Base-by-base conservation (phyloP, 2,329 filamentous ascomycete species). In the Thyridium curvatum region DNA sequence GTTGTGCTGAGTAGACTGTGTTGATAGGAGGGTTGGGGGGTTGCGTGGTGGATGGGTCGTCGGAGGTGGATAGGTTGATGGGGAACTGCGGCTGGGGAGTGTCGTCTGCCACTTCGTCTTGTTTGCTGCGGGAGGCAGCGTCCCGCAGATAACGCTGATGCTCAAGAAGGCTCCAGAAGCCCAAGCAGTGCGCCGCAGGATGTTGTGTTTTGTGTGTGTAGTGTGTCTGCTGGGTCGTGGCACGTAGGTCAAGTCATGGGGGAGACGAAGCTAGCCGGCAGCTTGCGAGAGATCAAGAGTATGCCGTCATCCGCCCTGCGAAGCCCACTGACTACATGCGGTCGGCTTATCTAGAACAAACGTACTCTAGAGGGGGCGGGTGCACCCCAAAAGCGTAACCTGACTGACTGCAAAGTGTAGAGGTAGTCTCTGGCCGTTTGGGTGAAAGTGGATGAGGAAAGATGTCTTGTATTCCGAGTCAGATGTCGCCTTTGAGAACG, bases 51-150 rank as follows among this genome's bases (percentile, higher is more conserved):
- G 72, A 62, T 72, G 77, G 74, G 71, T 73, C 64, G 79, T 81
- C 82, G 77, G 82, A 66, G 69, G 72, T 69, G 77, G 72, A 68
- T 73, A 73, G 75, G 73, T 76, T 68, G 64, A 65, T 61, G 62
- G 54, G 61, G 60, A 26, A 10, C 21, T 52, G 49, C 44, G 66
- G 62, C 59, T 65, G 68, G 64, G 74, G 68, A 60, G 57, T 69
- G 70, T 79, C 74, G 77, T 84, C 74, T 74, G 82, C 83, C 83
- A 86, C 82, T 74, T 79, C 82, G 79, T 79, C 66, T 46, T 33
- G 42, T 62, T 53, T 63, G 51, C 52, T 65, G 67, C 66, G 69
- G 72, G 65, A 65, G 51, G 50, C 43, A 46, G 47, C 38, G 37
- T 35, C 38, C 39, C 42, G 48, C 46, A 34, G 37, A 29, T 35